phyloP scores from a whole-genome alignment of 1,284 basidiomycete species.

The Cystobasidium sp. region DNA sequence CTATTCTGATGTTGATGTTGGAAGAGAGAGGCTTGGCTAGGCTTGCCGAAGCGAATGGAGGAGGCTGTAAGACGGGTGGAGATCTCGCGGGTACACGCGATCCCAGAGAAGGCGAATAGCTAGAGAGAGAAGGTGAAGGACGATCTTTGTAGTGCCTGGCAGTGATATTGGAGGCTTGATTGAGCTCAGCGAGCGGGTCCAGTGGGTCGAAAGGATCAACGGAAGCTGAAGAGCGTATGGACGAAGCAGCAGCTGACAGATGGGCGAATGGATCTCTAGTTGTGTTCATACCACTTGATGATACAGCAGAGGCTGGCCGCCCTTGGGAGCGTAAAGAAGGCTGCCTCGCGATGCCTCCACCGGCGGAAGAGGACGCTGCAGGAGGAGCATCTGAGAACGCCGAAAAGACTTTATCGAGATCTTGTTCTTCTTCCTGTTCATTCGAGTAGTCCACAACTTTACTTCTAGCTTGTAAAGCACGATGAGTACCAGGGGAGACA shows the following conservation, averaged over 20 bases:
- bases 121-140: conserved; percentile 5
- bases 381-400: conserved; percentile 22
- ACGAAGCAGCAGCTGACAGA: conserved; percentile 27
- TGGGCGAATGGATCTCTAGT: conserved; percentile 25
- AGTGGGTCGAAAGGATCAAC: conserved; percentile 30
- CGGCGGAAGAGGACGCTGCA: neutral
- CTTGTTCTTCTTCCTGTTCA: conserved; percentile 33
- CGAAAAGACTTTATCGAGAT: conserved; percentile 34
- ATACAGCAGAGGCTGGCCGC: neutral
- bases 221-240: conserved; percentile 28
- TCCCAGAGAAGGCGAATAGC: too few relatives aligned
- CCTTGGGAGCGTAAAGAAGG: neutral
- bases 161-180: conserved; percentile 9
- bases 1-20: neutral
- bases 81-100: neutral
- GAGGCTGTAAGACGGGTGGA: neutral
- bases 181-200: conserved; percentile 25
- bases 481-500: neutral
- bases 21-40: neutral
- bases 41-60: neutral
- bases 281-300: neutral
- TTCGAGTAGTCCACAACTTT: conserved; percentile 25
- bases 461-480: neutral
- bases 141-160: conserved; percentile 10
- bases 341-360: neutral